phyloP scores from a whole-genome alignment of 1,139 yeast species.

The Blastobotrys elegans region DNA sequence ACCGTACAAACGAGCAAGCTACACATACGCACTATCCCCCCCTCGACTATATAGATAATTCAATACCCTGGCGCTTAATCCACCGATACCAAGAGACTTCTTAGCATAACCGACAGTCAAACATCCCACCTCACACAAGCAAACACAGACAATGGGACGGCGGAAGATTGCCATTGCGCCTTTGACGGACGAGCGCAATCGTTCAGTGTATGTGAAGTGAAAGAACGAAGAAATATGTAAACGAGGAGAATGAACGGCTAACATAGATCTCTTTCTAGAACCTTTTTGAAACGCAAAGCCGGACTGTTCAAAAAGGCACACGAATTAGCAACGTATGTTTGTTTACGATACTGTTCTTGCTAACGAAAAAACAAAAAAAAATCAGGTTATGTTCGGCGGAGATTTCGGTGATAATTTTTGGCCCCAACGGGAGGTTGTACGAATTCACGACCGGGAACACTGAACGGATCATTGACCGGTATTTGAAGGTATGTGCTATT shows the following conservation, averaged over 20 bases:
- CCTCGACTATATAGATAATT: too few species aligned
- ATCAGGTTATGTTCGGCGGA: conserved; percentile 75
- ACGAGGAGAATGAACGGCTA: background rate
- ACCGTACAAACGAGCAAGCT: too few species aligned
- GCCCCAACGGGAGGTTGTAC: conserved; percentile 65
- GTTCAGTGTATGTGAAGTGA: conserved; percentile 36
- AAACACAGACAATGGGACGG: conserved; percentile 66
- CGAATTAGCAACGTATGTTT: conserved; percentile 64
- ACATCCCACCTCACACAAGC: too few species aligned
- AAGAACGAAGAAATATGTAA: background rate
- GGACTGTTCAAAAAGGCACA: conserved; percentile 96
- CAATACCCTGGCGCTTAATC: too few species aligned
- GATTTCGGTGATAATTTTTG: conserved; percentile 82
- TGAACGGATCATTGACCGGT: conserved; percentile 53
- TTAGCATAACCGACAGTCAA: background rate
- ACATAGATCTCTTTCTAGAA: conserved; percentile 37
- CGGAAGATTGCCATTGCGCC: conserved; percentile 94
- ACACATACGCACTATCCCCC: too few species aligned
- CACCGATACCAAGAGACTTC: background rate
- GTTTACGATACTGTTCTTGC: too few species aligned
- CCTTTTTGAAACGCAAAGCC: conserved; percentile 90
- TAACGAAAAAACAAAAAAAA: background rate
- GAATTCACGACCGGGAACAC: conserved; percentile 77
- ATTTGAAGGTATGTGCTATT: conserved; percentile 36
- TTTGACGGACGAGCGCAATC: conserved; percentile 83